Evolutionary conservation across 2,329 filamentous ascomycete genomes (phyloP).

Genomic region (Cladophialophora psammophila): DNA sequence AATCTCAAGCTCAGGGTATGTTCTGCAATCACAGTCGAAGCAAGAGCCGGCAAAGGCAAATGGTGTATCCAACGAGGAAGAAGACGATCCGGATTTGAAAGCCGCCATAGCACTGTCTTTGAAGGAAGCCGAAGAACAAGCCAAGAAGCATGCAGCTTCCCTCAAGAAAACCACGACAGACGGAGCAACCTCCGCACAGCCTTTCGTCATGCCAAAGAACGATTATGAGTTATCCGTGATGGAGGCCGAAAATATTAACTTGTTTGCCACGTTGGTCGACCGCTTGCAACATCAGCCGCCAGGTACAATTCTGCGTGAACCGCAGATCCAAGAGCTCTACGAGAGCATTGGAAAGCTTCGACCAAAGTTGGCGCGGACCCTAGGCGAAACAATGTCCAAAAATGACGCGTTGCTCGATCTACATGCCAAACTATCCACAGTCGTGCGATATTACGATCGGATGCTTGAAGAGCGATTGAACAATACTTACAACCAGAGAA

Average conservation of each 20-base stretch:
- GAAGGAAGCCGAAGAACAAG: conserved; percentile 97
- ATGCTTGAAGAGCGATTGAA: conserved; percentile 97
- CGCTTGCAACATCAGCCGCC: conserved; percentile 93
- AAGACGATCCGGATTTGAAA: conserved; percentile 91
- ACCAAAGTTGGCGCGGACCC: conserved; percentile 92
- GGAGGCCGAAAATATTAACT: conserved; percentile 96
- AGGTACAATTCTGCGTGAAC: conserved; percentile 93
- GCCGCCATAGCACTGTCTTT: conserved; percentile 94
- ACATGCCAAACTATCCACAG: conserved; percentile 92
- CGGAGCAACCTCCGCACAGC: conserved; percentile 60
- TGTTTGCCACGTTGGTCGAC: conserved; percentile 93
- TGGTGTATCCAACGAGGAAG: conserved; percentile 64
- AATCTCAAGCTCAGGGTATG: conserved; percentile 71
- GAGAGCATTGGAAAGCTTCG: conserved; percentile 93
- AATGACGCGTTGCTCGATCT: conserved; percentile 94
- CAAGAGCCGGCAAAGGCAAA: conserved; percentile 50
- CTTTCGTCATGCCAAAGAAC: conserved; percentile 74
- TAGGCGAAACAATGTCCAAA: conserved; percentile 99
- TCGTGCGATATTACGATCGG: conserved; percentile 95
- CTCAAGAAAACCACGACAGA: conserved; percentile 73
- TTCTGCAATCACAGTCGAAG: conserved; percentile 65
- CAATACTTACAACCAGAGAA: conserved; percentile 79
- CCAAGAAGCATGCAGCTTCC: conserved; percentile 83
- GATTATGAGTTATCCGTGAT: conserved; percentile 93
- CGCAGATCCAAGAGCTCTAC: conserved; percentile 97